A percentile compares a stretch with the other conserved stretches of the same genome.
Conservation (phyloP, 2,329 filamentous ascomycete genomes). For the Aspergillus quadrilineatus region DNA sequence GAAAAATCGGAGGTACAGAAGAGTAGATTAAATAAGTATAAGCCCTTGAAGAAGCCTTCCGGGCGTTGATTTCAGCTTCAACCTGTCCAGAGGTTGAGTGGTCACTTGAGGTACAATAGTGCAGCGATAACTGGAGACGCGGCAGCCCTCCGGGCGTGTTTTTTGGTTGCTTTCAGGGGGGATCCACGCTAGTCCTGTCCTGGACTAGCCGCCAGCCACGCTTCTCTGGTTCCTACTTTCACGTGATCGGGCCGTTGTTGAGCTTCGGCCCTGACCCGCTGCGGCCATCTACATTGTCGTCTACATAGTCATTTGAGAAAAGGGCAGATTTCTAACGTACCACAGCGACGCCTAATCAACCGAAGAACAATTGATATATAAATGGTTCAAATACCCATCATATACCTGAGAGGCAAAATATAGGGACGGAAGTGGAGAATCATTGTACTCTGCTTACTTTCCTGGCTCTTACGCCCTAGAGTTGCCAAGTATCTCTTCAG, state of each 20-base stretch:
- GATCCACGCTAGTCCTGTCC: slow-evolving; percentile 11
- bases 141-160: slow-evolving; percentile 21
- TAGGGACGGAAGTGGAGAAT: background rate
- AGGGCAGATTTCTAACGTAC: too few relatives aligned
- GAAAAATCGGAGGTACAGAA: background rate
- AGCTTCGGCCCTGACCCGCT: too few relatives aligned
- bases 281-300: too few relatives aligned
- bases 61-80: background rate
- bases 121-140: slow-evolving; percentile 18
- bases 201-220: slow-evolving; percentile 6
- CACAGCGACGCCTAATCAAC: too few relatives aligned
- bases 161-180: slow-evolving; percentile 19
- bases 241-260: background rate
- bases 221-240: slow-evolving; percentile 6
- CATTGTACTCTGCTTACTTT: background rate
- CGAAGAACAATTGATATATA: too few relatives aligned
- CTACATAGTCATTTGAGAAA: too few relatives aligned
- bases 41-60: background rate
- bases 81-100: slow-evolving; percentile 11
- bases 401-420: too few relatives aligned
- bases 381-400: too few relatives aligned
- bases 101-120: background rate
- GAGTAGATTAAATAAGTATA: slow-evolving; percentile 5
- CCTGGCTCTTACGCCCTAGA: background rate
- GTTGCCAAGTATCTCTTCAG: background rate